Conservation (phyloP, 1,284 basidiomycete genomes). For the Ceratobasidium sp. region DNA sequence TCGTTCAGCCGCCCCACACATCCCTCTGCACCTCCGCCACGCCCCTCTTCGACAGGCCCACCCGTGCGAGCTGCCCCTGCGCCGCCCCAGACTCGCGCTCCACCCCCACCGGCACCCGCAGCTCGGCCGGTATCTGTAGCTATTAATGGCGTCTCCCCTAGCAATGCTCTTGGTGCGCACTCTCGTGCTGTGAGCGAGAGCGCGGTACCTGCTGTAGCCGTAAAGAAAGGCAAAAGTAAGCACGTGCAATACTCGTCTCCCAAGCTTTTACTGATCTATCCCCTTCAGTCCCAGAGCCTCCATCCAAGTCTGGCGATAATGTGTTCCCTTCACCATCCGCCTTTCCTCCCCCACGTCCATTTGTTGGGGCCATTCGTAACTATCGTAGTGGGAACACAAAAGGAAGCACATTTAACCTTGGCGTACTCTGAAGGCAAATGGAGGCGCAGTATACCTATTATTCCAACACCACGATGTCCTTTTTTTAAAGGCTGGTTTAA, state of each 20-base stretch:
- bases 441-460: not conserved
- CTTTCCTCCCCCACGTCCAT: conserved; percentile 77
- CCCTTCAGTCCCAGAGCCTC: conserved; percentile 71
- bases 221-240: conserved; percentile 41
- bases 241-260: not conserved
- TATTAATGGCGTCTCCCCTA: conserved; percentile 52
- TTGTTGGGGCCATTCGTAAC: conserved; percentile 57
- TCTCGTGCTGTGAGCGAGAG: conserved; percentile 39
- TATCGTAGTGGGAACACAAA: conserved; percentile 69
- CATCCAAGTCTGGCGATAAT: conserved; percentile 69
- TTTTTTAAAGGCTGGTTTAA: conserved; percentile 14
- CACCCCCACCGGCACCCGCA: conserved; percentile 48
- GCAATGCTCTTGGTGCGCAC: conserved; percentile 49
- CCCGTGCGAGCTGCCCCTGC: conserved; percentile 50
- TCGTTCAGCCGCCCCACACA: conserved; percentile 13
- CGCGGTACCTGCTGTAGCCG: conserved; percentile 25
- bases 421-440: conserved; percentile 14
- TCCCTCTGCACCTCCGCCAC: conserved; percentile 39
- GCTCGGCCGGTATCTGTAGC: conserved; percentile 48
- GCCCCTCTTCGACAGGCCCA: conserved; percentile 32
- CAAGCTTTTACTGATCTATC: conserved; percentile 34
- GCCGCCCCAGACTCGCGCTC: conserved; percentile 51
- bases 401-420: conserved; percentile 69
- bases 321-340: conserved; percentile 68
- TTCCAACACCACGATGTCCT: conserved; percentile 6